Conservation (phyloP, 1,284 basidiomycete genomes). For the Pyrrhoderma noxium region DNA sequence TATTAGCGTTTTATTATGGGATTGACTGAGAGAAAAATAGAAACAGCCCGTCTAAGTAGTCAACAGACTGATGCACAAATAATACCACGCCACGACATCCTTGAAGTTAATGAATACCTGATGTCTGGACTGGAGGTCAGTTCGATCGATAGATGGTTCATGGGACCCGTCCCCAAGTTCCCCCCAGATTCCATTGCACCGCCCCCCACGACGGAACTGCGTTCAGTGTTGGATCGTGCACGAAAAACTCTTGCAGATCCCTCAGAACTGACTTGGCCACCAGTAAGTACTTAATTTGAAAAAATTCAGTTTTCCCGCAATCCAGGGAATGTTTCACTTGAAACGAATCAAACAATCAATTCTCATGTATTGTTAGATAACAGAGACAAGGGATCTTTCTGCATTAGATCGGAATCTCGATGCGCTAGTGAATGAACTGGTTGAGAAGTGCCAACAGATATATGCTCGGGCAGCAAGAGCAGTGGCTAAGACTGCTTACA, state of each 20-base stretch:
- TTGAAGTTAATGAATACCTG: constrained; percentile 76
- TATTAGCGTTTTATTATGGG: constrained; percentile 7
- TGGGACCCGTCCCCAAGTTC: constrained; percentile 53
- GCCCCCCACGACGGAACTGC: constrained; percentile 33
- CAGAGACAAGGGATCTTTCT: constrained; percentile 41
- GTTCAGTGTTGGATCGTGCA: constrained; percentile 40
- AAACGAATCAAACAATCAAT: neutral
- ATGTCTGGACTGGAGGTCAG: constrained; percentile 61
- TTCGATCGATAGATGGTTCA: constrained; percentile 72
- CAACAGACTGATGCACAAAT: constrained; percentile 1
- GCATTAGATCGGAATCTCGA: constrained; percentile 65
- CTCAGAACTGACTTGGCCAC: constrained; percentile 24
- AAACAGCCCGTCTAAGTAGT: constrained; percentile 21
- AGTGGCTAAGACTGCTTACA: constrained; percentile 51
- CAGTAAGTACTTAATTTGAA: constrained; percentile 21
- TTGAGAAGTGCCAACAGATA: constrained; percentile 48
- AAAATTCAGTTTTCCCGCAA: neutral
- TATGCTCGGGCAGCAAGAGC: constrained; percentile 60
- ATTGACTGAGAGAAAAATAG: constrained; percentile 19
- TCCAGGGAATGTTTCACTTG: no score
- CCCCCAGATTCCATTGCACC: constrained; percentile 48
- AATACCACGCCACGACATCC: constrained; percentile 59
- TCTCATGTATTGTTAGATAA: constrained; percentile 33
- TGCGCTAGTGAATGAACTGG: constrained; percentile 55
- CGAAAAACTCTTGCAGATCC: constrained; percentile 39